Conservation (phyloP, 169 alveolate genomes). For the Plasmodium malariae region DNA sequence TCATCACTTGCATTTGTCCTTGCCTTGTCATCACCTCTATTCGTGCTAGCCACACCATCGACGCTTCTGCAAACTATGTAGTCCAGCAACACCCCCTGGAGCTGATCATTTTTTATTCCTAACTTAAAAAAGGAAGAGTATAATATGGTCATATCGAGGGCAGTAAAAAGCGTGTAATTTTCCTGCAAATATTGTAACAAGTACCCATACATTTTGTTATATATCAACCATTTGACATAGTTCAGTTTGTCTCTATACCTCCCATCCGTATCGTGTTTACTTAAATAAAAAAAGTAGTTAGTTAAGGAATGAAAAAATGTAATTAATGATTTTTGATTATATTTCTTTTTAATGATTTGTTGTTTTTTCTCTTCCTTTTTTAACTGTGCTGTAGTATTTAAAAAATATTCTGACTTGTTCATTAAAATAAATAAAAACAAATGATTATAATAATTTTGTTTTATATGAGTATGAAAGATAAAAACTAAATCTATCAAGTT, state of each 20-base stretch:
- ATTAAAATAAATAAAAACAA: constrained; percentile 49
- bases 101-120: constrained; percentile 8
- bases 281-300: constrained; percentile 42
- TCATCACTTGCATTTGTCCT: too few relatives aligned
- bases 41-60: too few relatives aligned
- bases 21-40: too few relatives aligned
- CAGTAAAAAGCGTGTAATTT: constrained; percentile 5
- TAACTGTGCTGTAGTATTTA: not conserved
- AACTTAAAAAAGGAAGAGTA: constrained; percentile 32
- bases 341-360: constrained; percentile 18
- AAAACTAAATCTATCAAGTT: constrained; percentile 40
- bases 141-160: constrained; percentile 7
- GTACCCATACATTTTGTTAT: not conserved
- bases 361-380: not conserved
- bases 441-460: constrained; percentile 49
- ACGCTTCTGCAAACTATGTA: not conserved
- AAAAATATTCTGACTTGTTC: constrained; percentile 1
- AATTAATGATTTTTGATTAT: constrained; percentile 23
- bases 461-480: constrained; percentile 56
- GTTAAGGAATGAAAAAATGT: constrained; percentile 44
- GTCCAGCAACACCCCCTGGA: constrained; percentile 7
- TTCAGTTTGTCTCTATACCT: constrained; percentile 26
- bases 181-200: not conserved
- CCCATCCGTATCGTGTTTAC: not conserved
- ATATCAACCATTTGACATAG: constrained; percentile 10